Conservation (phyloP, 1,284 basidiomycete species). For the Pseudozyma hubeiensis region DNA sequence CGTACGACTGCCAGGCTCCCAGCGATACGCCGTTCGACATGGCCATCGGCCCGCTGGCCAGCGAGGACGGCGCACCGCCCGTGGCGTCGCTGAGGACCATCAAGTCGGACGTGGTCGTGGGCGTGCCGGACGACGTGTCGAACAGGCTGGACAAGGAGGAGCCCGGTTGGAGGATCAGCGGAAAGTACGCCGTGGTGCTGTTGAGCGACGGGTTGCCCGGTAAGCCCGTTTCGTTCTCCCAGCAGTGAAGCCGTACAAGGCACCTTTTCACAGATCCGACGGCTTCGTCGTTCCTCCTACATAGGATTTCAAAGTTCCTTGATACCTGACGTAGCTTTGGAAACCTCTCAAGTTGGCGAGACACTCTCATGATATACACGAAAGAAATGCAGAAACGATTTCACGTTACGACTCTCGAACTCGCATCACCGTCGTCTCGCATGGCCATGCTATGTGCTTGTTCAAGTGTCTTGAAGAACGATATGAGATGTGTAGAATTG, state of each 20-base stretch:
- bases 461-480: no score
- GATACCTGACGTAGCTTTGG: neutral
- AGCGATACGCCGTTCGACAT: slow-evolving; percentile 88
- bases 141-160: slow-evolving; percentile 77
- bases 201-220: slow-evolving; percentile 54
- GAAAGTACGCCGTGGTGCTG: slow-evolving; percentile 76
- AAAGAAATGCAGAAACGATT: neutral
- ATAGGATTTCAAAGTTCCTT: no score
- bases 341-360: no score
- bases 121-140: slow-evolving; percentile 76
- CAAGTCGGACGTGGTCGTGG: slow-evolving; percentile 78
- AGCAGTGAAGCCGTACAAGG: slow-evolving; percentile 17
- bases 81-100: slow-evolving; percentile 71
- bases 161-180: slow-evolving; percentile 82
- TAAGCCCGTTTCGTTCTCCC: slow-evolving; percentile 45
- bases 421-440: neutral
- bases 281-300: no score
- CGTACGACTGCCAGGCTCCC: slow-evolving; percentile 75
- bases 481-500: neutral
- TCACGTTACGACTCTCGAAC: neutral
- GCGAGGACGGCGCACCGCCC: slow-evolving; percentile 86
- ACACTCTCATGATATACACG: no score
- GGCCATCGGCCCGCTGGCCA: slow-evolving; percentile 93
- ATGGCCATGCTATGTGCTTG: neutral
- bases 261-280: no score